Evolutionary conservation across 768 basidiomycete species (phyloP), one percentile per base, ranked within the genome.

Genomic region (Tremella yokohamensis): DNA sequence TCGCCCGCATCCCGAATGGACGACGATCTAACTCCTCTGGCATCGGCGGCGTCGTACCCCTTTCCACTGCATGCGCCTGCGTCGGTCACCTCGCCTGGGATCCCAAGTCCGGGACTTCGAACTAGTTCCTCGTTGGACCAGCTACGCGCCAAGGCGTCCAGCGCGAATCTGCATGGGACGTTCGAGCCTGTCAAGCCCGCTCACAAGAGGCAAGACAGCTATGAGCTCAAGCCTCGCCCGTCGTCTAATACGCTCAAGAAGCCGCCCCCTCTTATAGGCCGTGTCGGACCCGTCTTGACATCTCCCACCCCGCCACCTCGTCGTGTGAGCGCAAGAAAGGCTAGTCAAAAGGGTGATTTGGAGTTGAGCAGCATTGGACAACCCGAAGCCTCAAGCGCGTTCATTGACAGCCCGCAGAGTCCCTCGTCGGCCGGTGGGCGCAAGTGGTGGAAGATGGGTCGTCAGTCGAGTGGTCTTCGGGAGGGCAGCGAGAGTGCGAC

Each of bases 201-300:
- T 15, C 68, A 63, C 48, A 34, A 16, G 8, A 52, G 68, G 15
- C 47, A 59, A 18, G 65, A 70, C 16, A 64, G 62, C 18, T 70
- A 47, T 45, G 68, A 70, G 56, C 42, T 69, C 11, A 61, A 62
- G 38, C 8, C 59, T 26, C 22, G 68, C 7, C n/a, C 22, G 42
- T 18, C 22, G 42, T 18, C n/a, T 16, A 45, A n/a, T 8, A 45
- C 42, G 22, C n/a, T 18, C n/a, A 22, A 45, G n/a, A 45, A 45
- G 42, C 29, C 29, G 29, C 29, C 29, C 6, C 29, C 29, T 11
- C 29, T 34, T 11, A 34, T 34, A 34, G 29, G 29, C 11, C 29
- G 29, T 6, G 29, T 34, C 29, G 29, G 11, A 11, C 29, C 29
- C 6, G 29, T 34, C 11, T 11, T 34, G 29, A 34, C 29, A 11